Base-by-base conservation (phyloP, 345 rosid genomes). In the Dovyalis caffra region DNA sequence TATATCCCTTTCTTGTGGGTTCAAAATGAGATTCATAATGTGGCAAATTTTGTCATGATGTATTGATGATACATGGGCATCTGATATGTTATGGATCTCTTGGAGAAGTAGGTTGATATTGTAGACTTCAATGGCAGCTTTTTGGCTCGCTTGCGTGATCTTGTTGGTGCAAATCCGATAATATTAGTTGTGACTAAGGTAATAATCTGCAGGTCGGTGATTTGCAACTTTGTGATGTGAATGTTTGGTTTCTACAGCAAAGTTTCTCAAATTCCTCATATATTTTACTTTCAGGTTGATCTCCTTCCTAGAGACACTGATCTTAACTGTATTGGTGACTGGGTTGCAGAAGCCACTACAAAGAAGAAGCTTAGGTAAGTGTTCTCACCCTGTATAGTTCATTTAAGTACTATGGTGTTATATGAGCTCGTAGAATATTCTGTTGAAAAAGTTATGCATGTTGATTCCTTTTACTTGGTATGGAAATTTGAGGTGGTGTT, bases 71-170 rank as follows among this genome's bases (percentile, higher is more conserved):
- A 4, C 28, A 14, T 9, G 32, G 5, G 10, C n/a, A 45, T 58
- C 73, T 72, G 38, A 72, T 47, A 9, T 66, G 3, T 23, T 58
- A 45, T 51, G 64, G 69, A 65, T 64, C 58, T 73, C 31, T 75
- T 49, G 73, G 15, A 51, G 63, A 18, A 68, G 11, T 75, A 94
- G 98, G 97, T 95, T 78, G 99, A 95, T 76, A 88, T 92, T 57
- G 98, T 92, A 79, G 99, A 95, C 86, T 91, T 95, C 79, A 92
- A 89, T 81, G 99, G 98, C 79, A 92, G 98, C 76, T 92, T 90
- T 79, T 79, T 95, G 88, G 86, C 97, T 74, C 99, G 89, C 80
- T 87, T 91, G 1, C 99, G 98, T 82, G 98, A 92, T 80, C 87
- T 95, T 73, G 89, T 84, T 73, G 99, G 99, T 64, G 89, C 95